Percentiles rank a stretch among this genome's conserved stretches.
phyloP scores from a whole-genome alignment of 208 protist species.

The Trypanosoma rangeli region DNA sequence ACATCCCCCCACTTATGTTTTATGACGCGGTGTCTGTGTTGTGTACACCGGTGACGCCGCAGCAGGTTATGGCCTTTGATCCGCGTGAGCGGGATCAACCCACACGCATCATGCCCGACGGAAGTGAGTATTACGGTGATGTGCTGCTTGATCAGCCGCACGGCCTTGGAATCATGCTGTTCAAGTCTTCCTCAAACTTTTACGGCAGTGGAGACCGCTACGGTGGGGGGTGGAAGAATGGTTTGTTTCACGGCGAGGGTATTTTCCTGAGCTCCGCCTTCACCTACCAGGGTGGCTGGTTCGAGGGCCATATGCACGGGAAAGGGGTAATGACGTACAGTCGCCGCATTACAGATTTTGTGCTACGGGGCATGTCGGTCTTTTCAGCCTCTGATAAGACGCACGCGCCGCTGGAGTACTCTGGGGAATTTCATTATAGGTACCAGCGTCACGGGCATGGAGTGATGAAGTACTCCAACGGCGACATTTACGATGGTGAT shows the following conservation, averaged over 20 bases:
- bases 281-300: slow-evolving; percentile 76
- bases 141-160: slow-evolving; percentile 48
- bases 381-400: slow-evolving; percentile 72
- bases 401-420: slow-evolving; percentile 62
- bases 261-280: slow-evolving; percentile 63
- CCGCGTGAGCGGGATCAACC: slow-evolving; percentile 33
- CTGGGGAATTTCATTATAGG: slow-evolving; percentile 58
- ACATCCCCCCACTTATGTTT: slow-evolving; percentile 16
- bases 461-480: slow-evolving; percentile 69
- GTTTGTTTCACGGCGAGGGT: slow-evolving; percentile 74
- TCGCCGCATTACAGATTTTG: slow-evolving; percentile 36
- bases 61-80: slow-evolving; percentile 63
- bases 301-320: slow-evolving; percentile 45
- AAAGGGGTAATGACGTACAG: slow-evolving; percentile 39
- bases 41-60: slow-evolving; percentile 40
- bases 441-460: slow-evolving; percentile 72
- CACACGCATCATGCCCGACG: slow-evolving; percentile 46
- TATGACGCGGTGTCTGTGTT: slow-evolving; percentile 19
- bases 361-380: slow-evolving; percentile 62
- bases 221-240: slow-evolving; percentile 65
- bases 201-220: slow-evolving; percentile 78
- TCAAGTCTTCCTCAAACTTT: slow-evolving; percentile 35
- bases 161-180: slow-evolving; percentile 74
- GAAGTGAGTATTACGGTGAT: slow-evolving; percentile 80
- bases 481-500: slow-evolving; percentile 82